These are phyloP conservation scores for Globisporangium polare DNA, from an alignment of 352 stramenopile genomes.

Conservation along the genomic window DNA sequence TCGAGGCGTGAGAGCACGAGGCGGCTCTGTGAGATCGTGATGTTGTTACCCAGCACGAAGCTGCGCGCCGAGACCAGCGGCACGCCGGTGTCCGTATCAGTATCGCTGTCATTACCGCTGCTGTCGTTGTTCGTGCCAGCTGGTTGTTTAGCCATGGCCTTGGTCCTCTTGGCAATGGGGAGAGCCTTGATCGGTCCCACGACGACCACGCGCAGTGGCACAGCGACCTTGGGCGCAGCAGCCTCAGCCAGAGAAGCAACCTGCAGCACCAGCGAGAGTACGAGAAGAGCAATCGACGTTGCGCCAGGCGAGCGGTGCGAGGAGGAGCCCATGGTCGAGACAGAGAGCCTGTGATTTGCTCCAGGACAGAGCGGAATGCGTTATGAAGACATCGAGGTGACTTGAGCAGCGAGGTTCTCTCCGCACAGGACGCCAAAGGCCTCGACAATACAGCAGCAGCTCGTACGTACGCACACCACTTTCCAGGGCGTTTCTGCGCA, in stretches of 20 bases:
- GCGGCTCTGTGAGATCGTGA: conserved; percentile 15
- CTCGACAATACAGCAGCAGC: not conserved
- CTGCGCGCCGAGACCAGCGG: conserved; percentile 5
- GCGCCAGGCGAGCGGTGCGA: not conserved
- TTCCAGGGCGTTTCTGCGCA: no score
- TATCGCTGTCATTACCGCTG: no score
- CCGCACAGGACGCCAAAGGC: not conserved
- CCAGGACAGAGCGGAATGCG: not conserved
- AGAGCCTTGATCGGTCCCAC: not conserved
- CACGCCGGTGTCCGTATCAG: not conserved
- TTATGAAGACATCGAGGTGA: not conserved
- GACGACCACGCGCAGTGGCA: not conserved
- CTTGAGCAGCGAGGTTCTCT: not conserved
- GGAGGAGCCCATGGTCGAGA: not conserved
- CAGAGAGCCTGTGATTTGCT: no score
- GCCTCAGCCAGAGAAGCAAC: not conserved
- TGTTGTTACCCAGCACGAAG: conserved; percentile 11
- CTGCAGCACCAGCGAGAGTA: not conserved
- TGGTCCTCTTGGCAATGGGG: not conserved
- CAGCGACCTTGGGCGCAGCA: not conserved
- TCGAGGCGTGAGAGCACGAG: conserved; percentile 14
- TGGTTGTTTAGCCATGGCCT: not conserved
- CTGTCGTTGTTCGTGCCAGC: not conserved
- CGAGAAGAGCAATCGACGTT: not conserved
- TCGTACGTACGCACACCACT: no score